Base-by-base conservation (phyloP, 768 basidiomycete species). In the Chalciporus pseudorubinellus region DNA sequence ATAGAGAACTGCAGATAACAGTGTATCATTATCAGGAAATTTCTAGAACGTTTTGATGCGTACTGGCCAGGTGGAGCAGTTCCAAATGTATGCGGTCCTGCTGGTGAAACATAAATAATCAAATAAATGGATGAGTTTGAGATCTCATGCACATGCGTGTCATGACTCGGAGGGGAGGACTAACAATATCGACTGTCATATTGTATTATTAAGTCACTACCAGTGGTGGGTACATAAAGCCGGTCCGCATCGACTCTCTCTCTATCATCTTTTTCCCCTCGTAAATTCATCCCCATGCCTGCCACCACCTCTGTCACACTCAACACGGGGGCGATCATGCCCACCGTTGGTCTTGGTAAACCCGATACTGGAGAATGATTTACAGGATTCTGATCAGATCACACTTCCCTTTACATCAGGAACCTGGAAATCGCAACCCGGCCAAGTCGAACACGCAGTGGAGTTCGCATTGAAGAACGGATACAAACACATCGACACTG, bases 311-410 rank as follows among this genome's bases (percentile, higher is more conserved):
- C 70, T 22, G 72, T 84, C 41, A 85, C 77, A 54, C 81, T 92
- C 59, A 90, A 89, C 75, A 90, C 85, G 22, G 87, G 89, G 21
- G 81, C 80, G 44, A 74, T 79, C 60, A 92, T 93, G 77, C 88
- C 89, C 62, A 81, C 81, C 14, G 72, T 91, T 33, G 85, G 84
- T 42, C 78, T 89, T 48, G 85, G 84, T 78, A 57, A 33, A 71
- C 58, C 22, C 3, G 22, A 28, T 46, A 24, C 31, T 31, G 21
- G 34, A 2, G 13, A 7, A n/a, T 31, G 12, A 33, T 39, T 14
- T 29, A 1, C 12, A 9, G 18, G 16, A 11, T 19, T 33, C 11
- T 52, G 24, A 59, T 16, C 16, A 22, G 39, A n/a, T 33, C 36
- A 33, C 39, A 11, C 28, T 49, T n/a, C n/a, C n/a, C 29, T 47